Conservation (phyloP, 1,284 basidiomycete species). For the Mycena sp. region DNA sequence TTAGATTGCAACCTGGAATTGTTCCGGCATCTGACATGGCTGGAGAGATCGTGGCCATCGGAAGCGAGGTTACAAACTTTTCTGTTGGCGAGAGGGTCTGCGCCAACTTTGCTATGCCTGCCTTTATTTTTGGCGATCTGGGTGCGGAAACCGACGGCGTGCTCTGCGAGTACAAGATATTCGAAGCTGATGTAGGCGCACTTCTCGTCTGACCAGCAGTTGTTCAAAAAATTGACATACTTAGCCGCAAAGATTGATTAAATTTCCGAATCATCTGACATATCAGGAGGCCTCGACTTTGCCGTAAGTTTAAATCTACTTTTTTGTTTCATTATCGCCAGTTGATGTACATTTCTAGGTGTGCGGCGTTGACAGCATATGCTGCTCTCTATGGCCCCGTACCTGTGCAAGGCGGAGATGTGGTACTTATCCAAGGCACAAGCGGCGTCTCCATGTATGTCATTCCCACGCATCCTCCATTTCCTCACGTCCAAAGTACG, state of each 20-base stretch:
- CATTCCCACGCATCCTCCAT: background rate
- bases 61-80: constrained; percentile 52
- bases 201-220: background rate
- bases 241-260: constrained; percentile 43
- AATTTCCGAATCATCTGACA: constrained; percentile 53
- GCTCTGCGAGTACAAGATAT: constrained; percentile 60
- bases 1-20: constrained; percentile 27
- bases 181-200: constrained; percentile 52
- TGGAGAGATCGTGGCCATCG: constrained; percentile 59
- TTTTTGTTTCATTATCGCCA: background rate
- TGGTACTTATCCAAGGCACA: constrained; percentile 55
- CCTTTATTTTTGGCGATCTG: constrained; percentile 51
- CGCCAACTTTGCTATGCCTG: constrained; percentile 46
- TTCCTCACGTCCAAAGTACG: no score
- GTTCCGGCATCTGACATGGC: constrained; percentile 64
- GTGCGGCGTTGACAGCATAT: constrained; percentile 58
- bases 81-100: constrained; percentile 59
- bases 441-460: constrained; percentile 57
- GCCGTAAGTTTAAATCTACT: constrained; percentile 43
- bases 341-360: constrained; percentile 36
- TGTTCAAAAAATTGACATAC: background rate
- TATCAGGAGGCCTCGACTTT: constrained; percentile 57
- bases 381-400: constrained; percentile 48
- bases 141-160: constrained; percentile 64
- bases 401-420: constrained; percentile 49